Evolutionary conservation across 352 stramenopile species (phyloP), one percentile per base, ranked within the genome.

Genomic region (Pythium volutum): DNA sequence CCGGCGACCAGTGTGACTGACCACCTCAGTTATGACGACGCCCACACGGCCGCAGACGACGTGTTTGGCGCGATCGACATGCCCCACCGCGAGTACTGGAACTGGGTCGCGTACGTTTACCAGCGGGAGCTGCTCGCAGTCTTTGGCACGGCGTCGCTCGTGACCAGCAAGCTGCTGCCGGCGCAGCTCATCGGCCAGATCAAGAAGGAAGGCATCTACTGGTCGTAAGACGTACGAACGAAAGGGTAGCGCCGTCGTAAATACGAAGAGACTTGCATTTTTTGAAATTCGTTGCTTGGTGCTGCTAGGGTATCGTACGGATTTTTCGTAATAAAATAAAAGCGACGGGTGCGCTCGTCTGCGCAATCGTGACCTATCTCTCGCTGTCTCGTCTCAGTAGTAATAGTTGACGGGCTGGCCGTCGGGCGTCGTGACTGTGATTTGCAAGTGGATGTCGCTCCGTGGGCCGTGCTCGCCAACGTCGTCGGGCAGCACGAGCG

Each of bases 381-480:
- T 27, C n/a, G 22, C n/a, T 61, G n/a, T n/a, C n/a, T n/a, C n/a
- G n/a, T n/a, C n/a, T n/a, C 54, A 64, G 23, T 76, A 70, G 39
- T 68, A 60, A 12, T 69, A 56, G 36, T 87, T 72, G 48, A 87
- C 70, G 22, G 76, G 68, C 46, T 65, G 69, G 46, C 81, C 81
- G 52, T 87, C 77, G 16, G 55, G 73, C 7, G 70, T 74, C 45
- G 73, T 74, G 38, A 90, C 64, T 27, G 66, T 84, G 59, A 90
- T 81, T 66, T 90, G 81, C 46, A 90, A 45, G 51, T 76, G 84
- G 48, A 90, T 64, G 60, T 84, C 75, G 67, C 78, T 87, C 34
- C 73, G 75, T 7, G 75, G 74, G 6, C 70, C 62, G 23, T 76
- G 70, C 23, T 75, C 48, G 20, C 75, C 74, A 34, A 79, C 54